Conservation (phyloP, 257 asterid genomes). For the Primulina tabacum region DNA sequence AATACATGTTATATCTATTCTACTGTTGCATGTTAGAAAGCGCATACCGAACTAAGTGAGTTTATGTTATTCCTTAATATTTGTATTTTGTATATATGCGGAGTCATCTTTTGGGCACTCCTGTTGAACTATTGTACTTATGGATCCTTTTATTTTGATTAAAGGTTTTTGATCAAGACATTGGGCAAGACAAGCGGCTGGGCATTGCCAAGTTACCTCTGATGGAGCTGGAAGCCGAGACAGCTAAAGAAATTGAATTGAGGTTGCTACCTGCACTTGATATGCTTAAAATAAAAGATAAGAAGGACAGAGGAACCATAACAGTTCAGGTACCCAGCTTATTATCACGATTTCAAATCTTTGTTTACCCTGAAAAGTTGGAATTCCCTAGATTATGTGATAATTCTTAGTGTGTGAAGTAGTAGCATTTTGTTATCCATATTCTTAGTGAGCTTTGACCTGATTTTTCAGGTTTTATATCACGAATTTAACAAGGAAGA, state of each 20-base stretch:
- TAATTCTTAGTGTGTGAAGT: not conserved
- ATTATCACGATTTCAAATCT: not conserved
- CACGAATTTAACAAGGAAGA: constrained; percentile 55
- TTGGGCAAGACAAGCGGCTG: constrained; percentile 71
- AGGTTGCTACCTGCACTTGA: constrained; percentile 68
- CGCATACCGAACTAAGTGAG: not conserved
- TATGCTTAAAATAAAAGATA: constrained; percentile 77
- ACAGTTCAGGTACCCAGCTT: constrained; percentile 45
- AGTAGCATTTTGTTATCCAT: not conserved
- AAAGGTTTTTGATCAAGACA: constrained; percentile 81
- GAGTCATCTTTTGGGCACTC: not conserved
- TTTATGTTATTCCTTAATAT: no score
- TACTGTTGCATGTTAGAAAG: not conserved
- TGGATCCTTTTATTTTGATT: not conserved
- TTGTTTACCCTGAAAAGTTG: not conserved
- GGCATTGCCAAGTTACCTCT: constrained; percentile 63
- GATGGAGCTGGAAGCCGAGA: constrained; percentile 47
- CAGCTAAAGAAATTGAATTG: constrained; percentile 44
- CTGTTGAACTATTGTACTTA: not conserved
- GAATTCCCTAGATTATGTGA: not conserved
- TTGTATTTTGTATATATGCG: not conserved
- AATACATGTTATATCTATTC: not conserved
- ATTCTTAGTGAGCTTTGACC: not conserved
- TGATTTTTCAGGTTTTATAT: constrained; percentile 36
- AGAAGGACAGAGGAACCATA: constrained; percentile 74